Evolutionary conservation across 2,329 filamentous ascomycete genomes (phyloP).

Genomic region (Alternaria metachromatica): DNA sequence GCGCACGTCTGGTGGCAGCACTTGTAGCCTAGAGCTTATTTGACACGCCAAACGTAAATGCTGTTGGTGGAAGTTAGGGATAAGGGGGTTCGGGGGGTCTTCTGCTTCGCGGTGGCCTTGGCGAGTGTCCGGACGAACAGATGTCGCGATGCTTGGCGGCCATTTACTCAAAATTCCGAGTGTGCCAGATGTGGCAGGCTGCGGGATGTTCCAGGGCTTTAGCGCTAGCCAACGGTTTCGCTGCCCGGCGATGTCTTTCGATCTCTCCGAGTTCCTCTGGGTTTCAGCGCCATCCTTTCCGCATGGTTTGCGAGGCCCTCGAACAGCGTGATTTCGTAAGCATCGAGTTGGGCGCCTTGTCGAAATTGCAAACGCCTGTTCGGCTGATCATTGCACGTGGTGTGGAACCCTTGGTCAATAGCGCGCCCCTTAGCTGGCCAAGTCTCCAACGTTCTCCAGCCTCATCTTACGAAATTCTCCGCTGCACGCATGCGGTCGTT

Average conservation of each 20-base stretch:
- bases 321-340: neutral
- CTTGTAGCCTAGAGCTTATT: neutral
- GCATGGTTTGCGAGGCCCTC: neutral
- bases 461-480: constrained; percentile 1
- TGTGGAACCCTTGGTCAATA: neutral
- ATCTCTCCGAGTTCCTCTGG: neutral
- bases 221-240: neutral
- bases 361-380: constrained; percentile 2
- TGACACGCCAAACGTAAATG: neutral
- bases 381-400: neutral
- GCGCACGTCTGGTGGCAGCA: neutral
- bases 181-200: neutral
- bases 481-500: neutral
- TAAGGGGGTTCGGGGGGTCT: neutral
- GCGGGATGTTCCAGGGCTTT: neutral
- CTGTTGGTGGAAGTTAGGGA: neutral
- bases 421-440: neutral
- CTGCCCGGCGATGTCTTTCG: neutral
- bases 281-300: neutral
- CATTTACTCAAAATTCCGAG: neutral
- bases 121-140: neutral
- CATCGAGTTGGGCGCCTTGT: neutral
- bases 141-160: neutral
- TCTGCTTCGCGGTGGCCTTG: neutral
- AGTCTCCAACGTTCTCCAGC: neutral